These are phyloP conservation scores for Erigeron canadensis DNA, from an alignment of 129 eudicot genomes.

Conservation along the genomic window DNA sequence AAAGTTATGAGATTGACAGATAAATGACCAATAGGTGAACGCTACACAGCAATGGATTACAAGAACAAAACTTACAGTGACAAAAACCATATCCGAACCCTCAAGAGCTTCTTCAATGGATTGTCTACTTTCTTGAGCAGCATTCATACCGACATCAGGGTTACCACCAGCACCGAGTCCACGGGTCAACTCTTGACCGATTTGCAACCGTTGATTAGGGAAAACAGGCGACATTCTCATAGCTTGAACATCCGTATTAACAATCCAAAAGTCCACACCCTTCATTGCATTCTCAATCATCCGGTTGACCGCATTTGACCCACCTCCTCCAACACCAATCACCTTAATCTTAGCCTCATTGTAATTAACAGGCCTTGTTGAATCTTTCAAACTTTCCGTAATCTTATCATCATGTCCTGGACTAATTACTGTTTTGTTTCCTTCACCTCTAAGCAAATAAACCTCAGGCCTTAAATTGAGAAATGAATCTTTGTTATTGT, in stretches of 20 bases:
- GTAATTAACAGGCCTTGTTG: conserved; percentile 35
- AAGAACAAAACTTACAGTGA: conserved; percentile 57
- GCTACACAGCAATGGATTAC: not conserved
- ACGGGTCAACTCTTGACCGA: conserved; percentile 86
- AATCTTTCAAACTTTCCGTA: conserved; percentile 45
- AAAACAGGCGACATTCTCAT: conserved; percentile 78
- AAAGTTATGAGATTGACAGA: not conserved
- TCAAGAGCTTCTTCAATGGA: conserved; percentile 69
- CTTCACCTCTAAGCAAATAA: conserved; percentile 74
- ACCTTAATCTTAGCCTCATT: conserved; percentile 90
- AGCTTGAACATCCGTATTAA: conserved; percentile 90
- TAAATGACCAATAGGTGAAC: too few relatives aligned
- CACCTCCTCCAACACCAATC: conserved; percentile 96
- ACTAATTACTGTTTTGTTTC: conserved; percentile 39
- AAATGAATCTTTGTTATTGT: conserved; percentile 56
- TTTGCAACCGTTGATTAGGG: conserved; percentile 69
- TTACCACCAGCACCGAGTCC: conserved; percentile 99
- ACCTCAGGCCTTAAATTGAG: conserved; percentile 60
- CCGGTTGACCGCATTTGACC: conserved; percentile 95
- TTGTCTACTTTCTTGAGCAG: conserved; percentile 79
- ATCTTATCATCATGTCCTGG: conserved; percentile 45
- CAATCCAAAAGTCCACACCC: conserved; percentile 95
- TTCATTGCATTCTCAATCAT: conserved; percentile 87
- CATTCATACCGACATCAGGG: conserved; percentile 87
- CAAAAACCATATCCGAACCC: conserved; percentile 92